Percentiles rank a stretch among this genome's conserved stretches.
Evolutionary conservation across 345 rosid species (phyloP).

Genomic region (Diplotaxis tenuifolia): DNA sequence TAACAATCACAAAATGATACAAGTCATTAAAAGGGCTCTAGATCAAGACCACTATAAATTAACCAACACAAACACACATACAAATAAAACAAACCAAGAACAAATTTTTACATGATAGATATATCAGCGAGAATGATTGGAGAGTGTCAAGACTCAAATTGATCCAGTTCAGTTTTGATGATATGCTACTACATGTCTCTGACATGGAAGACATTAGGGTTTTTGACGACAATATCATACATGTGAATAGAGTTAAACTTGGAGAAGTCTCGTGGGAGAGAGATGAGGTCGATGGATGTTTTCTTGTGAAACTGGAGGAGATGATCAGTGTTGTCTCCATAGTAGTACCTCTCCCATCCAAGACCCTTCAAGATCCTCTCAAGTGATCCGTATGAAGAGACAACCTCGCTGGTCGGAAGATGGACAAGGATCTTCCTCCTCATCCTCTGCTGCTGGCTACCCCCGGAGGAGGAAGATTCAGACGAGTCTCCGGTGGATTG

Average conservation of each 20-base stretch:
- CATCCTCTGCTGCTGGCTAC: conserved; percentile 36
- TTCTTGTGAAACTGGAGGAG: conserved; percentile 78
- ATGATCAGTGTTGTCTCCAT: conserved; percentile 51
- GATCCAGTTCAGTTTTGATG: conserved; percentile 3
- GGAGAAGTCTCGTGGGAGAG: conserved; percentile 82
- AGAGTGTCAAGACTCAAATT: background rate
- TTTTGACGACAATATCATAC: conserved; percentile 87
- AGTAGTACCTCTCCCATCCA: conserved; percentile 94
- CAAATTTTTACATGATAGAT: conserved; percentile 16
- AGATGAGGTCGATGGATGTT: conserved; percentile 82
- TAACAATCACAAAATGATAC: conserved; percentile 6
- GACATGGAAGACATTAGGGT: conserved; percentile 81
- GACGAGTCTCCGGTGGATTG: conserved; percentile 30
- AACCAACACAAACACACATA: conserved; percentile 20
- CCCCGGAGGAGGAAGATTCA: conserved; percentile 36
- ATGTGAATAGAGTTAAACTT: conserved; percentile 79
- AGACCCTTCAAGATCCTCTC: conserved; percentile 62
- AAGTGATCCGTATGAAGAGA: conserved; percentile 60
- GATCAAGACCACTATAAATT: conserved; percentile 25
- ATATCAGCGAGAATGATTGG: conserved; percentile 6
- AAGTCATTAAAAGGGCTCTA: conserved; percentile 25
- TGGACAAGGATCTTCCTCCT: conserved; percentile 62
- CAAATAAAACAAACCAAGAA: background rate
- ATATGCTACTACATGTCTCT: conserved; percentile 46
- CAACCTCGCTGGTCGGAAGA: conserved; percentile 62